Evolutionary conservation across 345 rosid species (phyloP).

Genomic region (Boechera retrofracta): DNA sequence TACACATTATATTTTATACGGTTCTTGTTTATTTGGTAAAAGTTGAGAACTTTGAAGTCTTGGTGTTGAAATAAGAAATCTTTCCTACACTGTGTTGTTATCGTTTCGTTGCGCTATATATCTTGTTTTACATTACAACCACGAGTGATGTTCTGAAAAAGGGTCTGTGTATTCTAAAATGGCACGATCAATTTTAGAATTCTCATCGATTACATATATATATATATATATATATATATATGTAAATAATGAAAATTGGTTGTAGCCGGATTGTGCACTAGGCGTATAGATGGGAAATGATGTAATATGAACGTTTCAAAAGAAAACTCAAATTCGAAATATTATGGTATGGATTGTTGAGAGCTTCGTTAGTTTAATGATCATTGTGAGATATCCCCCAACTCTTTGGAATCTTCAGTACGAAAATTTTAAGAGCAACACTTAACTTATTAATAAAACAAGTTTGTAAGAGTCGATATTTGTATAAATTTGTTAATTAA

Average conservation of each 20-base stretch:
- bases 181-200: too few relatives aligned
- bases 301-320: background rate
- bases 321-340: background rate
- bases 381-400: background rate
- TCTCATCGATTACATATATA: too few relatives aligned
- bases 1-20: constrained; percentile 17
- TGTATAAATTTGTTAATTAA: background rate
- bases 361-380: background rate
- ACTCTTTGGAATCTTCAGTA: background rate
- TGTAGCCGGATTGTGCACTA: constrained; percentile 5
- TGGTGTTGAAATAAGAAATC: too few relatives aligned
- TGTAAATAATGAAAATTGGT: background rate
- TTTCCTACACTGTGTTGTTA: too few relatives aligned
- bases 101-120: too few relatives aligned
- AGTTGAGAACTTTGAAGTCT: too few relatives aligned
- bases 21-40: too few relatives aligned
- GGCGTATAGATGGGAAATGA: background rate
- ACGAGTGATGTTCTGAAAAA: too few relatives aligned
- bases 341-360: constrained; percentile 1
- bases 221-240: too few relatives aligned
- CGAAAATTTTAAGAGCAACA: background rate
- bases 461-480: too few relatives aligned
- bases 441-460: background rate
- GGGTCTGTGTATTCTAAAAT: too few relatives aligned
- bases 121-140: too few relatives aligned